Base-by-base conservation (phyloP, 1,284 basidiomycete genomes). In the Caloboletus inedulis region DNA sequence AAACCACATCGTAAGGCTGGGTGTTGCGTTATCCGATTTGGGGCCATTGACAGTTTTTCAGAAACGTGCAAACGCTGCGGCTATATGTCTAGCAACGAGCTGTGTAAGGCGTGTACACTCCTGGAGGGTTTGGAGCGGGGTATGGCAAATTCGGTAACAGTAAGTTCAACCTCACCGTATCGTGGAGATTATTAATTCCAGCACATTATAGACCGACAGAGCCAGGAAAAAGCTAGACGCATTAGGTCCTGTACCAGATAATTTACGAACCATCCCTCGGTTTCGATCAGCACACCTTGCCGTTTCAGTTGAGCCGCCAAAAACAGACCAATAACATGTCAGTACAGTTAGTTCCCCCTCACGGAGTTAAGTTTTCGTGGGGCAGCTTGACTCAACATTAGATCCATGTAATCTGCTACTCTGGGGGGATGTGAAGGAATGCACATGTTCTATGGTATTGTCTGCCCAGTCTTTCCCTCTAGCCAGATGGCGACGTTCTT, bases 71-170 rank as follows among this genome's bases (percentile, higher is more conserved):
- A 84, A 63, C 77, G 92, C 41, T 98, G 94, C 60, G 93, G 93
- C 1, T 94, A 94, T 65, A 94, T 97, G 76, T 89, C 94, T 1
- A 94, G 90, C 52, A 96, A 97, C 62, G 85, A 88, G 21, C 71
- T 98, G 16, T 97, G 94, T 69, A 96, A 97, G 73, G 94, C 94
- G 0, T 98, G 94, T 60, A 90, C 87, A 0, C 73, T 97, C 18
- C 75, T 98, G 0, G 91, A 97, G 68, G 90, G 93, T 9, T 75
- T 98, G n/a, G 94, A 97, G 69, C 79, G 86, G 42, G 93, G 93
- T 4, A 79, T 90, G 70, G 86, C 80, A 0, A 74, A 70, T 52
- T 78, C 82, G 31, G 82, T 78, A 13, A 80, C 84, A 42, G 91
- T 92, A 65, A 65, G 88, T 78, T 19, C 3, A 43, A 23, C 34